Evolutionary conservation across 2,329 filamentous ascomycete species (phyloP).

Genomic region (Fusarium coicis): DNA sequence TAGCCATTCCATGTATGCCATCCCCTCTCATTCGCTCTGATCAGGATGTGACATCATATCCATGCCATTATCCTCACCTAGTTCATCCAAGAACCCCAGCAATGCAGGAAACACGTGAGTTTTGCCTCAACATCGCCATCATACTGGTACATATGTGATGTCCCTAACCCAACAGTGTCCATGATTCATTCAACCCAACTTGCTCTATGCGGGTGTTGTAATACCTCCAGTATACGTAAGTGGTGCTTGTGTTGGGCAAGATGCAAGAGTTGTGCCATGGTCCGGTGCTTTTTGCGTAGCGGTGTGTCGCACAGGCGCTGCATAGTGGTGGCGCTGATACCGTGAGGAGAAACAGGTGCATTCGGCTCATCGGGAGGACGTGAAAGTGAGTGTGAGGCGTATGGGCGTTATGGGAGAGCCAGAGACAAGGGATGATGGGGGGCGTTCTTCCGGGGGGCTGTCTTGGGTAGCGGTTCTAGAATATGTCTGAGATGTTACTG

Average conservation of each 20-base stretch:
- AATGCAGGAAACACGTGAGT: background rate
- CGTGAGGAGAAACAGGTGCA: slow-evolving; percentile 18
- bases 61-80: slow-evolving; percentile 9
- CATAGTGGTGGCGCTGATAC: slow-evolving; percentile 1
- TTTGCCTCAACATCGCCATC: background rate
- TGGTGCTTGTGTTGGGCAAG: slow-evolving; percentile 6
- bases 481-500: background rate
- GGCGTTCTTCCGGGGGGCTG: background rate
- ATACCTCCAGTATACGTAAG: background rate
- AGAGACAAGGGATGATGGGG: slow-evolving; percentile 1
- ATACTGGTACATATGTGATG: background rate
- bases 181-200: background rate
- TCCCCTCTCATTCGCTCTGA: background rate
- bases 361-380: slow-evolving; percentile 15
- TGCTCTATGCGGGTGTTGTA: background rate
- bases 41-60: slow-evolving; percentile 13
- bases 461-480: background rate
- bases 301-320: slow-evolving; percentile 10
- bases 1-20: background rate
- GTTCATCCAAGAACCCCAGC: background rate
- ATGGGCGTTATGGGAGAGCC: background rate
- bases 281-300: slow-evolving; percentile 26
- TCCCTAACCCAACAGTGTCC: background rate
- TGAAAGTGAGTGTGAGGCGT: slow-evolving; percentile 11
- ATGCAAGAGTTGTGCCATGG: slow-evolving; percentile 15